Evolutionary conservation across 495 filamentous ascomycete species (phyloP), one percentile per base, ranked within the genome.

Genomic region (Annulohypoxylon maeteangense): DNA sequence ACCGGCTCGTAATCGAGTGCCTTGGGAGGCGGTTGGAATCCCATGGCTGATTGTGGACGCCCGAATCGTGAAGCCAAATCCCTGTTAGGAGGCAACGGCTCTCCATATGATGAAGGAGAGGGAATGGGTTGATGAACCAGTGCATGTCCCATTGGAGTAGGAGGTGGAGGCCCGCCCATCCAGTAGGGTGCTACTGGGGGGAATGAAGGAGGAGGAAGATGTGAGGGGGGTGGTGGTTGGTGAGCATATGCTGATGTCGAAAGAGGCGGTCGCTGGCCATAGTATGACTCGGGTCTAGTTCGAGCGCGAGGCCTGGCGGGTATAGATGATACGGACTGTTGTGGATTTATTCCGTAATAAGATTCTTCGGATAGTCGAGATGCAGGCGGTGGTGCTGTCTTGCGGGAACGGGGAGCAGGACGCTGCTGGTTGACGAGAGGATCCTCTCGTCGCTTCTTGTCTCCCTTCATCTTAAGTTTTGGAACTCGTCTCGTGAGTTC

Each of bases 41-140:
- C 81, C 73, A 85, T 81, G 3, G 83, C 77, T 2, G 83, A 84
- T 34, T 77, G 75, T 2, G 82, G 83, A 31, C 82, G 75, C 34
- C 65, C 64, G 47, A 79, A 76, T 5, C 74, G 73, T 51, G 83
- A 81, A 20, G 81, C 79, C 29, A 75, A 57, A 50, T 76, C 74
- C 20, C 75, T 71, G 16, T 42, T 34, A 42, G 67, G 67, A 25
- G 32, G 67, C 32, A 34, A 32, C 1, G 32, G 32, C 3, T 57
- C 54, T 31, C 54, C 54, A 25, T 55, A 55, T 55, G 20, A 68
- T 11, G 57, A 55, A 48, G 71, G 76, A 72, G 79, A 25, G 59
- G 80, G 36, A 5, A 70, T 62, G 1, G 66, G 70, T 22, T 68
- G 70, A 16, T 70, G 74, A 32, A 67, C 62, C 8, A 69, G 53